phyloP scores from a whole-genome alignment of 306 rosid species.

The Malus fusca region DNA sequence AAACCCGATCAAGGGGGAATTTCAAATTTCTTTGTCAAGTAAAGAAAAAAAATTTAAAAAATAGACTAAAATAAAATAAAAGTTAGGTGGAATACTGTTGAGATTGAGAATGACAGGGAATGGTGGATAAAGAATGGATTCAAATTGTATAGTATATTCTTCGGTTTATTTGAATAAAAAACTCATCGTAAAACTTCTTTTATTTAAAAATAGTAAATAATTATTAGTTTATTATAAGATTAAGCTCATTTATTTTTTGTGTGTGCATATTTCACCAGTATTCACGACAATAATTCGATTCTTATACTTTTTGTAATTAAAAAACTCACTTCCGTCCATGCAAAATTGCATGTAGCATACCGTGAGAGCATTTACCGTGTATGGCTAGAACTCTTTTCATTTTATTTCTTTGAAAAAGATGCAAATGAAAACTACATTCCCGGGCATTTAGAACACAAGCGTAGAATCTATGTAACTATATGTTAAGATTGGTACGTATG shows the following conservation, averaged over 20 bases:
- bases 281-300: neutral
- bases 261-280: neutral
- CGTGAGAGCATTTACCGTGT: neutral
- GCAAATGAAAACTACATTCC: neutral
- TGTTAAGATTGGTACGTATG: neutral
- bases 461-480: neutral
- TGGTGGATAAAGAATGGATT: neutral
- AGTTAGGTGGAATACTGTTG: neutral
- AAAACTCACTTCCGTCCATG: too few relatives aligned
- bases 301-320: neutral
- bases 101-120: neutral
- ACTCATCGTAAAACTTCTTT: too few relatives aligned
- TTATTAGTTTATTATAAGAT: fast-evolving
- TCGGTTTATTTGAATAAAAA: too few relatives aligned
- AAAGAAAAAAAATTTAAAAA: neutral
- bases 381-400: neutral
- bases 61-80: too few relatives aligned
- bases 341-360: too few relatives aligned
- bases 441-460: neutral
- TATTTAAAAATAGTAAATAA: too few relatives aligned
- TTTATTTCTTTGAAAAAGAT: neutral
- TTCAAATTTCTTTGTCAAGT: neutral
- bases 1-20: neutral
- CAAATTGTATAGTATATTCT: neutral
- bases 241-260: fast-evolving